Evolutionary conservation across 1,139 yeast genomes (phyloP), one percentile per base, ranked within the genome.

Genomic region (Yamadazyma aaseri): DNA sequence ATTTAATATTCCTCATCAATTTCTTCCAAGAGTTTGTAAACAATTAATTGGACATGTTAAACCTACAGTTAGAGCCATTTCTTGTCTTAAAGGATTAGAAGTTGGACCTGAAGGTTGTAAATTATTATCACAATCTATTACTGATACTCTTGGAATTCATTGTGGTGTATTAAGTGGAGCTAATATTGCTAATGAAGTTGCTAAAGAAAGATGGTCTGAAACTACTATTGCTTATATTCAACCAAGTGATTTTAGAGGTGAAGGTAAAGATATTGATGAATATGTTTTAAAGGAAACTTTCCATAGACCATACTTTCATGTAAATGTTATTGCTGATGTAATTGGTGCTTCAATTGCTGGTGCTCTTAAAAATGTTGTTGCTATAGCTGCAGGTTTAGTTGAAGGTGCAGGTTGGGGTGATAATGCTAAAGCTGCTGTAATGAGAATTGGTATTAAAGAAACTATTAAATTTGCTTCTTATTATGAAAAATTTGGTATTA

Each of bases 401-500:
- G 74, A 67, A 45, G 76, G 76, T 18, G 56, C 59, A 36, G 73
- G 73, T 16, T 70, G 76, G 76, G 76, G 76, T 45, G 76, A 70
- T 50, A 70, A 70, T 44, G 76, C 76, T 32, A 70, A 70, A 50
- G 65, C 74, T 11, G 76, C 75, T 29, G 61, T 70, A 36, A 70
- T 70, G 76, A 56, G 76, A 49, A 62, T 68, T 34, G 76, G 76
- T 3, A 56, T 70, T 35, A 50, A 61, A 38, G 76, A 70, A 48
- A 67, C 60, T 35, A 67, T 70, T 46, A 57, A 58, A 35, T 70
- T 70, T 51, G 71, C 74, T 13, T 59, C 65, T 10, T 65, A 67
- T 57, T 66, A 65, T 56, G 47, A 66, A 47, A 77, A 76, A 61
- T 90, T 90, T 60, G 94, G 95, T 33, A 75, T 79, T 51, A 56